A percentile compares a stretch with the other conserved stretches of the same genome.
These are phyloP conservation scores for Quercus lobata DNA, from an alignment of 331 rosid genomes.

Conservation along the genomic window DNA sequence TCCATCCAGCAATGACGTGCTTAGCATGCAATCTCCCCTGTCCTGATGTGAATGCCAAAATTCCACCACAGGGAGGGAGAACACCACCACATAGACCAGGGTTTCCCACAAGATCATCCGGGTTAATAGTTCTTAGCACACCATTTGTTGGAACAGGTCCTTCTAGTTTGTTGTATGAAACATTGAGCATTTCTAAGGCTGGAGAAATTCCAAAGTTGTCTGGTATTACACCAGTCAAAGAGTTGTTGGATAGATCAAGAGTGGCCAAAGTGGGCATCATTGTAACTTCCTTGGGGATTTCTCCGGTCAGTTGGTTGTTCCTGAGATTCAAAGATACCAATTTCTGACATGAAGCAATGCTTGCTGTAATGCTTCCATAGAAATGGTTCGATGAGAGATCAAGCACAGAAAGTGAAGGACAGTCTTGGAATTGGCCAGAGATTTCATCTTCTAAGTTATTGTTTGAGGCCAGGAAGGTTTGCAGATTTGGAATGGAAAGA, in stretches of 20 bases:
- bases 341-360: conserved; percentile 88
- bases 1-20: conserved; percentile 62
- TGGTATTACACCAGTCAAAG: conserved; percentile 82
- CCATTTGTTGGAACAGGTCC: conserved; percentile 89
- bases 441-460: conserved; percentile 73
- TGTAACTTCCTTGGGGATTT: conserved; percentile 69
- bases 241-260: conserved; percentile 90
- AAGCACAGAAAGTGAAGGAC: conserved; percentile 76
- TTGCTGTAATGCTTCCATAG: conserved; percentile 71
- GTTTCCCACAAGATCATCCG: conserved; percentile 69
- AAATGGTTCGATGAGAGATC: conserved; percentile 79
- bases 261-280: conserved; percentile 79
- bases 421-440: conserved; percentile 83
- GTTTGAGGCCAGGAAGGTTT: conserved; percentile 65
- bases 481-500: conserved; percentile 74
- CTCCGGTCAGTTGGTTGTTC: conserved; percentile 67
- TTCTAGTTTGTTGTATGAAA: conserved; percentile 77
- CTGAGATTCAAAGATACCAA: conserved; percentile 73
- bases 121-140: conserved; percentile 70
- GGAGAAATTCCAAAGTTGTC: conserved; percentile 81
- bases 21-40: conserved; percentile 41
- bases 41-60: conserved; percentile 33
- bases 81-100: conserved; percentile 73
- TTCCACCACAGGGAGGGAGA: conserved; percentile 62
- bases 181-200: conserved; percentile 75